Evolutionary conservation across 257 asterid species (phyloP), one percentile per base, ranked within the genome.

Genomic region (Anisodus tanguticus): DNA sequence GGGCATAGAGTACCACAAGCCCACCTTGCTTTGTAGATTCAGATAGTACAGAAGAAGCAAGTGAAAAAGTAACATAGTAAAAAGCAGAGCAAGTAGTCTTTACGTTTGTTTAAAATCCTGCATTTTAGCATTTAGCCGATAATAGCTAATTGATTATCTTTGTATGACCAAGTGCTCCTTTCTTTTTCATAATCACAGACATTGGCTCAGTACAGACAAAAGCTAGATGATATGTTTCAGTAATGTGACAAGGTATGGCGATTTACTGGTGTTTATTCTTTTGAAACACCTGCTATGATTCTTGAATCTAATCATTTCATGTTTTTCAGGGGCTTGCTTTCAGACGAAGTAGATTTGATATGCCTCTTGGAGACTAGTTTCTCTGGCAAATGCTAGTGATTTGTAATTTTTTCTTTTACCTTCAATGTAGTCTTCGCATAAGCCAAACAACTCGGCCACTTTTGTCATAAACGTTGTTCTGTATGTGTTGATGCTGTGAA

Each of bases 161-260:
- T 77, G 43, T 53, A 13, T 77, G 64, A 77, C 66, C 22, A 49
- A 22, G 45, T 74, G 35, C 54, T 37, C 63, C 47, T 71, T 86
- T 66, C 51, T 62, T 16, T 76, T 79, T 83, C 83, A 47, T 69
- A 53, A 60, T 81, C 88, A 90, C 97, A 97, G 99, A 60, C 89
- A 26, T 88, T 97, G 95, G 99, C 98, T 15, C 94, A 89, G 17
- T 97, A 97, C 91, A 89, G 99, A 86, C 91, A 95, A 85, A 93
- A 89, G 91, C 90, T 97, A 85, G 99, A 97, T 39, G 98, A 90
- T 79, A 93, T 82, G 97, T 51, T 86, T 51, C 92, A 88, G 64
- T 86, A 89, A 76, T 82, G 8, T 60, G 60, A 22, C 51, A 55
- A 84, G 87, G 88, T 86, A 80, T 64, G 53, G 0, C 11, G 12